These are phyloP conservation scores for Myotisia sp. DNA, from an alignment of 2,329 filamentous ascomycete genomes.

Conservation along the genomic window DNA sequence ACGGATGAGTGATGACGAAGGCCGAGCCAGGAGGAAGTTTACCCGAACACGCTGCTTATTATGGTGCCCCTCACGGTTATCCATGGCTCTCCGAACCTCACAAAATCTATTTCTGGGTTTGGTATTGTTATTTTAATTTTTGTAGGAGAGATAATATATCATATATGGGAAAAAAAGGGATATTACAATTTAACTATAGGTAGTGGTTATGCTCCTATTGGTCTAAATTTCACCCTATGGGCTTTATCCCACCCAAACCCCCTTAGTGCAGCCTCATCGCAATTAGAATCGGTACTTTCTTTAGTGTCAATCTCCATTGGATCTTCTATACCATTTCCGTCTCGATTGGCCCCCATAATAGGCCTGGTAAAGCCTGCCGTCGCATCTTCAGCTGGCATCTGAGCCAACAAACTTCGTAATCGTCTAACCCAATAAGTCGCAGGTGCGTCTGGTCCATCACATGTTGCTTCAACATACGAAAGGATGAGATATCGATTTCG, in stretches of 20 bases:
- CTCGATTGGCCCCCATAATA: too few species aligned
- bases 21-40: too few species aligned
- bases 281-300: neutral
- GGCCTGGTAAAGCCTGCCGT: neutral
- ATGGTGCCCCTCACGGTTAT: too few species aligned
- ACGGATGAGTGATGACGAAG: too few species aligned
- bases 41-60: too few species aligned
- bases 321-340: too few species aligned
- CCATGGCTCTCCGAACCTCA: too few species aligned
- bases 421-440: constrained; percentile 4
- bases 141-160: too few species aligned
- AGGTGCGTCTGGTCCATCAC: constrained; percentile 15
- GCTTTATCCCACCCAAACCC: constrained; percentile 11
- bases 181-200: too few species aligned
- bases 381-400: neutral
- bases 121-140: too few species aligned
- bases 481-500: constrained; percentile 18
- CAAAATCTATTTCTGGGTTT: too few species aligned
- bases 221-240: constrained; percentile 20
- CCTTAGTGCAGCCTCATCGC: constrained; percentile 6
- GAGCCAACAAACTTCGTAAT: constrained; percentile 1
- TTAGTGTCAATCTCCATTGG: neutral
- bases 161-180: too few species aligned
- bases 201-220: constrained; percentile 25
- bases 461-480: constrained; percentile 22